Percentiles rank a stretch among this genome's conserved stretches.
Conservation (phyloP, 1,284 basidiomycete species). For the Agaricales sp. region DNA sequence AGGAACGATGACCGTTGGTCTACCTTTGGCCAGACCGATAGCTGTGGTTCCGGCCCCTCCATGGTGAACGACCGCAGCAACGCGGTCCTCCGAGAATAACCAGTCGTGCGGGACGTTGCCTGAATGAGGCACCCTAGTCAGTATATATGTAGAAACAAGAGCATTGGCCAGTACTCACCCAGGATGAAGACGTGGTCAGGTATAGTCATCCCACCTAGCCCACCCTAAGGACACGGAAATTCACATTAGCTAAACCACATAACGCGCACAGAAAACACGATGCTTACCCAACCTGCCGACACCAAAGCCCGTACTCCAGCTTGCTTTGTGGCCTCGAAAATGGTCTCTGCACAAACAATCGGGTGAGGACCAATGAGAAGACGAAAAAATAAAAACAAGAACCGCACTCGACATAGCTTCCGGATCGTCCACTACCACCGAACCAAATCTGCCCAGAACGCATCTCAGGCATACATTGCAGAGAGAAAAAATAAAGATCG, state of each 20-base stretch:
- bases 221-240: slow-evolving; percentile 23
- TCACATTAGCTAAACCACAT: too few relatives aligned
- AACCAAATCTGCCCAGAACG: slow-evolving; percentile 38
- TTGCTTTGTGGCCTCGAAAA: slow-evolving; percentile 43
- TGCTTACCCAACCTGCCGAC: slow-evolving; percentile 48
- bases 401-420: slow-evolving; percentile 37
- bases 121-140: neutral
- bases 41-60: slow-evolving; percentile 63
- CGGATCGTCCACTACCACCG: slow-evolving; percentile 53
- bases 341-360: slow-evolving; percentile 26
- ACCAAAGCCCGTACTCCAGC: slow-evolving; percentile 48
- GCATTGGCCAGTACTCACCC: neutral
- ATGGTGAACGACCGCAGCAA: slow-evolving; percentile 61
- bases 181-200: slow-evolving; percentile 49
- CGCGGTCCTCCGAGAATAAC: slow-evolving; percentile 48
- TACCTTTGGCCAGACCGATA: slow-evolving; percentile 49
- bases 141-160: neutral
- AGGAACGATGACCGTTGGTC: slow-evolving; percentile 57
- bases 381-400: neutral
- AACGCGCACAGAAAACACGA: too few relatives aligned
- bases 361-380: neutral
- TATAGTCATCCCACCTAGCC: slow-evolving; percentile 35
- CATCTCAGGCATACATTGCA: neutral
- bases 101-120: slow-evolving; percentile 63
- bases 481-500: slow-evolving; percentile 8